Percentiles rank a stretch among this genome's conserved stretches.
Conservation (phyloP, 108 stramenopile genomes). For the Pseudonitzschia delicatissima region DNA sequence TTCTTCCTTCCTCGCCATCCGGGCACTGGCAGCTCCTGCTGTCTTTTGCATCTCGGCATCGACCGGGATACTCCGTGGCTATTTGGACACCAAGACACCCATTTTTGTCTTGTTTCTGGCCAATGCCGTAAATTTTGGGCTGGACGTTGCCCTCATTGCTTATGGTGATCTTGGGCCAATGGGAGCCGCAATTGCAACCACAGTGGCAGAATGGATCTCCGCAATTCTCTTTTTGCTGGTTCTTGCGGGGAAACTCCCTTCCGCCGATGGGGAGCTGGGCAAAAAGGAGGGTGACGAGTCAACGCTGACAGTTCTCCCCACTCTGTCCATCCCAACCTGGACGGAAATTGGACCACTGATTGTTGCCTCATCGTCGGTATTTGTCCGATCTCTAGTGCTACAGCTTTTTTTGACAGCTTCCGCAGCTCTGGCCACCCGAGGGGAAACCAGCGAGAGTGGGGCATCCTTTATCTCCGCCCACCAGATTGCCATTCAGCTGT, state of each 20-base stretch:
- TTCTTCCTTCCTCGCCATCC: conserved; percentile 56
- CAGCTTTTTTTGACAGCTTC: conserved; percentile 72
- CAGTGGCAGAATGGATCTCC: conserved; percentile 79
- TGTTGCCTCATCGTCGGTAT: conserved; percentile 76
- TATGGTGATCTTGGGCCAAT: conserved; percentile 58
- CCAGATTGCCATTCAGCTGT: conserved; percentile 85
- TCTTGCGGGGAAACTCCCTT: conserved; percentile 59
- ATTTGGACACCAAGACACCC: conserved; percentile 83
- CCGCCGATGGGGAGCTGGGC: conserved; percentile 54
- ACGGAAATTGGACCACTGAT: conserved; percentile 62
- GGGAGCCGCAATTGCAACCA: conserved; percentile 86
- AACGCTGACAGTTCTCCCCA: conserved; percentile 36
- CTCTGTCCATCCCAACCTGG: conserved; percentile 69
- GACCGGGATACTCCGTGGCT: conserved; percentile 80
- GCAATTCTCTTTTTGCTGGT: conserved; percentile 70
- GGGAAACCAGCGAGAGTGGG: conserved; percentile 34
- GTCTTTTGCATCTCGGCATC: conserved; percentile 75
- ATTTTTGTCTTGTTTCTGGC: conserved; percentile 62
- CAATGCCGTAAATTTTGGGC: conserved; percentile 66
- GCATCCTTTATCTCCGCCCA: conserved; percentile 76
- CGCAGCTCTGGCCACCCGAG: conserved; percentile 76
- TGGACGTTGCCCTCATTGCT: conserved; percentile 69
- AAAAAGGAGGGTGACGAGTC: conserved; percentile 21
- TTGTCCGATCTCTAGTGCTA: conserved; percentile 64
- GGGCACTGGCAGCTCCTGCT: conserved; percentile 77